Evolutionary conservation across 768 basidiomycete species (phyloP), one percentile per base, ranked within the genome.

Genomic region (Boletellus ananiceps): DNA sequence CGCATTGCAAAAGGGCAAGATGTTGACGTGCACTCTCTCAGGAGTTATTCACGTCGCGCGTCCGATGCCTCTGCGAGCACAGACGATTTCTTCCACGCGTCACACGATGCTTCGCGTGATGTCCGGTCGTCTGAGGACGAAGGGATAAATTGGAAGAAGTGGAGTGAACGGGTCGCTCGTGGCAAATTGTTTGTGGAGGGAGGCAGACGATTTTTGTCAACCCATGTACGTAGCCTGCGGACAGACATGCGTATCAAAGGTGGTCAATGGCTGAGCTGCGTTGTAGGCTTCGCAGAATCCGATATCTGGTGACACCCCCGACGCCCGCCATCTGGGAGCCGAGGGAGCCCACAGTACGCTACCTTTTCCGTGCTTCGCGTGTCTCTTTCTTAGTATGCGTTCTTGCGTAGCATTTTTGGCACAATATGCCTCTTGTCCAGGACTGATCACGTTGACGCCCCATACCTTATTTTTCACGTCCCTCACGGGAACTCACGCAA

Each of bases 381-480:
- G 29, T 36, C 13, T 44, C n/a, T 38, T n/a, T 44, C 39, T 53
- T 8, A 57, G 36, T 1, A 7, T 37, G 32, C 2, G 8, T 47
- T 39, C 25, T 35, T 40, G 25, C 38, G 43, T 44, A 86, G 84
- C 79, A 1, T 86, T 79, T 64, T 75, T 82, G 44, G 81, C 81
- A 36, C 81, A 85, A 50, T 71, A 78, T 46, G 67, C 68, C 40
- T 74, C 79, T 23, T 64, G 68, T 5, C 80, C 81, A 2, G 84
- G 84, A 2, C 60, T 85, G 36, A 76, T 86, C 44, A 84, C 81
- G 19, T 49, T 86, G 50, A 80, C 81, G 4, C 45, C 67, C 18
- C 69, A 67, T 14, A 63, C 66, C 16, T 54, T 87, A 15, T 74
- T 69, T 56, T 85, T 84, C 62, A 82, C 82, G 4, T 69, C 82